Evolutionary conservation across 1,284 basidiomycete species (phyloP).

Genomic region (Neolentinus lepideus): DNA sequence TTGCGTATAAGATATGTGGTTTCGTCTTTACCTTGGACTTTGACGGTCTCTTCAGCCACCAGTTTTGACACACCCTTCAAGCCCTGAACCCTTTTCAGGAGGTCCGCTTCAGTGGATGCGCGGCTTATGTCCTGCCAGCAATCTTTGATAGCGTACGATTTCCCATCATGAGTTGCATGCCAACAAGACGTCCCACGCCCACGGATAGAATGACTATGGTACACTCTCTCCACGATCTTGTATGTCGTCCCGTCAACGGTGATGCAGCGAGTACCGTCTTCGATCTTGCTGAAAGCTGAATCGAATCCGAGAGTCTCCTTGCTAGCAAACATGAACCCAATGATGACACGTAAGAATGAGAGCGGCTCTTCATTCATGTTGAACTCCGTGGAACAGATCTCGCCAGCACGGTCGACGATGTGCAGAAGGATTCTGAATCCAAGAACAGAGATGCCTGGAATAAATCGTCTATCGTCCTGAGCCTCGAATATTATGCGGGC

Average conservation of each 20-base stretch:
- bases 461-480: not conserved
- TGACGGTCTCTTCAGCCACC: not conserved
- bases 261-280: not conserved
- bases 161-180: not conserved
- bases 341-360: not conserved
- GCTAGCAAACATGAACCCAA: not conserved
- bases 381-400: not conserved
- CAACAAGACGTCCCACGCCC: not conserved
- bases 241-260: not conserved
- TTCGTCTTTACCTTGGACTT: not conserved
- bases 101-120: not conserved
- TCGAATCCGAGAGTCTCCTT: not conserved
- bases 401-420: not conserved
- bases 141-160: not conserved
- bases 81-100: not conserved
- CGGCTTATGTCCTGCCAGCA: not conserved
- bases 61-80: not conserved
- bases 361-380: not conserved
- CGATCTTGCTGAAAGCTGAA: not conserved
- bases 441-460: not conserved
- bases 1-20: not conserved
- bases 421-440: not conserved
- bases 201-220: not conserved
- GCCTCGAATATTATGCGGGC: not conserved
- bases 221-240: not conserved